Base-by-base conservation (phyloP, 2,329 filamentous ascomycete genomes). In the Zasmidium angulare region DNA sequence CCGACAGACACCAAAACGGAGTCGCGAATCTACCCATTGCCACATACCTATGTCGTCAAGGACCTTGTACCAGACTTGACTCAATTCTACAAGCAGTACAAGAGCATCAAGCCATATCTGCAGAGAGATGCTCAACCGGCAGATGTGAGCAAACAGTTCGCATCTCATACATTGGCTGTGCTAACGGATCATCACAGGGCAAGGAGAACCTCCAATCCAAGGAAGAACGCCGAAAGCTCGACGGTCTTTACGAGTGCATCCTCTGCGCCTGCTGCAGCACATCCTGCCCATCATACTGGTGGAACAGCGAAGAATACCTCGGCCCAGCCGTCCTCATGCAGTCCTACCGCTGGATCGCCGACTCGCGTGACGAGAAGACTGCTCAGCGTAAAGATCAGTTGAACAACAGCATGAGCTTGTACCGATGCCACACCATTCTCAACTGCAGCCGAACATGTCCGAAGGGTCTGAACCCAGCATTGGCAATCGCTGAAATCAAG, bases 31-130 rank as follows among this genome's bases (percentile, higher is more conserved):
- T 99, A 99, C 82, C 95, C 95, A 62, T 85, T 99, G 68, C 95
- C 95, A 71, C 95, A 99, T 82, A 97, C 93, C 78, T 99, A 97
- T 80, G 91, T 99, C 69, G 93, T 99, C 81, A 99, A 98, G 86
- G 95, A 99, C 77, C 87, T 99, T 64, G 95, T 99, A 31, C 93
- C 95, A 60, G 95, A 99, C 76, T 82, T 99, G 81, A 99, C 95
- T 64, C 90, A 95, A 74, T 98, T 99, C 82, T 99, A 99, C 87
- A 98, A 98, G 86, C 95, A 99, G 84, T 99, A 99, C 86, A 96
- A 97, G 81, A 97, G 93, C 17, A 97, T 99, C 81, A 96, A 98
- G 87, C 95, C 95, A 47, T 99, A 96, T 78, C 87, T 99, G 55
- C 95, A 98, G 82, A 87, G 92, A 73, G 89, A 93, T 65, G 95